These are phyloP conservation scores for Malus sieversii DNA, from an alignment of 306 rosid species.

Conservation along the genomic window DNA sequence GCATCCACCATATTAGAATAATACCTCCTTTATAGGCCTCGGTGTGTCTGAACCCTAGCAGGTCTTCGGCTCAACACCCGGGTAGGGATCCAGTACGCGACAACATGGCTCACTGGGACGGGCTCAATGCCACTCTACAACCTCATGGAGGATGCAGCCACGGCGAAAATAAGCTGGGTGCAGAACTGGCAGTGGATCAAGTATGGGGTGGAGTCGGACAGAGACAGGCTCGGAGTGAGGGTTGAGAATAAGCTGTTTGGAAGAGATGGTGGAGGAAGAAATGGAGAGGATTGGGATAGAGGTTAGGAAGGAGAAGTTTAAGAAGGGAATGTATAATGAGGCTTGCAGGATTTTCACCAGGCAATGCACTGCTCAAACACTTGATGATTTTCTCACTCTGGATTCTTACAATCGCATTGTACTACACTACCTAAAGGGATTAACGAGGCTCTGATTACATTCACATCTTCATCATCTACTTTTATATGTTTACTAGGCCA, in stretches of 20 bases:
- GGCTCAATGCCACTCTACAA: conserved; percentile 92
- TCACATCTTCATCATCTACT: neutral
- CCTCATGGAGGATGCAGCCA: conserved; percentile 98
- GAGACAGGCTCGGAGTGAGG: conserved; percentile 64
- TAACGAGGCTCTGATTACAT: conserved; percentile 35
- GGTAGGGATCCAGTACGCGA: conserved; percentile 86
- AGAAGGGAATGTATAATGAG: conserved; percentile 60
- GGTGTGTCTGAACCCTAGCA: conserved; percentile 61
- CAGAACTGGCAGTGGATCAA: conserved; percentile 96
- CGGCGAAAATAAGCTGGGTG: conserved; percentile 92
- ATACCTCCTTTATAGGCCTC: conserved; percentile 66
- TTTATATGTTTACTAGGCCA: neutral
- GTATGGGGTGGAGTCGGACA: conserved; percentile 69
- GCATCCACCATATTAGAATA: conserved; percentile 47
- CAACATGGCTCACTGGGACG: conserved; percentile 79
- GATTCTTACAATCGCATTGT: conserved; percentile 65
- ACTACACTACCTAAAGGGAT: conserved; percentile 41
- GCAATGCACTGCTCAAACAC: conserved; percentile 64
- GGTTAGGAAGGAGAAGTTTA: conserved; percentile 67
- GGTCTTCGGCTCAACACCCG: conserved; percentile 80
- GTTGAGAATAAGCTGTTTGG: conserved; percentile 62
- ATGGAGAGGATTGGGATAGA: conserved; percentile 72
- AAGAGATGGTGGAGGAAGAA: conserved; percentile 79
- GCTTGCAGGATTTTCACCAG: conserved; percentile 61
- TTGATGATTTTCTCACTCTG: conserved; percentile 81